phyloP scores from a whole-genome alignment of 73 alveolate genomes.

The Paramecium octaurelia region DNA sequence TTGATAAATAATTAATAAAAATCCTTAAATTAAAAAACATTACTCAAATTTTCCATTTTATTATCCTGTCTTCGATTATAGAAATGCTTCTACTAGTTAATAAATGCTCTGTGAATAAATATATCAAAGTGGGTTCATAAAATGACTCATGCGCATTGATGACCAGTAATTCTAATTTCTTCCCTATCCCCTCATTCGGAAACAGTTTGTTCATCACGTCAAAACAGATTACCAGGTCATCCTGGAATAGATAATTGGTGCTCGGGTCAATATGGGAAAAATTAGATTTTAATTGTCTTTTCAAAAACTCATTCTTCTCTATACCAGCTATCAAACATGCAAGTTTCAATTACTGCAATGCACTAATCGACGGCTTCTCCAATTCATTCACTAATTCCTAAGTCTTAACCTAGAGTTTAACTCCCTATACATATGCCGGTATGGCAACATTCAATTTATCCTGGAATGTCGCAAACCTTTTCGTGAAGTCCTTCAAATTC shows the following conservation, averaged over 20 bases:
- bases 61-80: not conserved
- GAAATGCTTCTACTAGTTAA: not conserved
- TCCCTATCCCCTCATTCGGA: not conserved
- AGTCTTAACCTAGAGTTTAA: not conserved
- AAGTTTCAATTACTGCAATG: not conserved
- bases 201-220: not conserved
- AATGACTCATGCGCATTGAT: not conserved
- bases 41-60: not conserved
- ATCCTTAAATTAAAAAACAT: not conserved
- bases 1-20: too few relatives aligned
- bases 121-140: not conserved
- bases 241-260: not conserved
- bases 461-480: not conserved
- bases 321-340: not conserved
- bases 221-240: not conserved
- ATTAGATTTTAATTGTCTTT: not conserved
- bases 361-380: not conserved
- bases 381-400: not conserved
- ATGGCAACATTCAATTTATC: not conserved
- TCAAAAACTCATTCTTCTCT: not conserved
- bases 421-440: not conserved
- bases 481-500: not conserved
- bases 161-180: not conserved
- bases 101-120: not conserved
- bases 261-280: not conserved